Percentiles rank a stretch among this genome's conserved stretches.
Evolutionary conservation across 2,329 filamentous ascomycete species (phyloP).

Genomic region (Aspergillus unguis): DNA sequence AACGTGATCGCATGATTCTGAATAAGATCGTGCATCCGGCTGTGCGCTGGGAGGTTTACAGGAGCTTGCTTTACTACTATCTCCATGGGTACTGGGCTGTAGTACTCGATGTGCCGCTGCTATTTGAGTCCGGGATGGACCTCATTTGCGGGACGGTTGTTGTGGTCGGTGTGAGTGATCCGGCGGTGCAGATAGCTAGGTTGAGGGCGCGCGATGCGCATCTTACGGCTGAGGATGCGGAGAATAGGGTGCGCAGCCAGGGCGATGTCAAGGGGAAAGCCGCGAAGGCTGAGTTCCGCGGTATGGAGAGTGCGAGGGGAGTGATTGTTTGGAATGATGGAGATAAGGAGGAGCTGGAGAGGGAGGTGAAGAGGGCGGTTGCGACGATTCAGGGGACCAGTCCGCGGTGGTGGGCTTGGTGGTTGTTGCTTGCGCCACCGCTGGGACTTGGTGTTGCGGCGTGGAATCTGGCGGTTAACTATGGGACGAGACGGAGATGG

Average conservation of each 20-base stretch:
- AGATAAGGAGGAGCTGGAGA: conserved; percentile 64
- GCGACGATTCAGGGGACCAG: conserved; percentile 58
- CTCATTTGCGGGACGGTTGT: conserved; percentile 78
- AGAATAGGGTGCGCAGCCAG: conserved; percentile 82
- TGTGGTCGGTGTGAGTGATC: conserved; percentile 80
- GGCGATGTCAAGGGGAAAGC: conserved; percentile 83
- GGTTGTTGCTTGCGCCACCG: conserved; percentile 67
- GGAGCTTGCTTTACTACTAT: conserved; percentile 68
- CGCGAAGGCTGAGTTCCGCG: conserved; percentile 63
- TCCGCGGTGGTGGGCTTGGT: conserved; percentile 80
- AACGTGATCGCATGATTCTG: conserved; percentile 69
- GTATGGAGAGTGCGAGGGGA: conserved; percentile 56
- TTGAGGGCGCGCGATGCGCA: conserved; percentile 73
- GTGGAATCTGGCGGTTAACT: conserved; percentile 72
- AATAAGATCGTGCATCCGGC: conserved; percentile 93
- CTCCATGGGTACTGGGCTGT: conserved; percentile 78
- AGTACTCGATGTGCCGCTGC: conserved; percentile 83
- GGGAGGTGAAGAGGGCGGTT: conserved; percentile 66
- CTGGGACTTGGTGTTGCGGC: conserved; percentile 65
- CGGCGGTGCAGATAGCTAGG: conserved; percentile 75
- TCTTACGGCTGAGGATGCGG: conserved; percentile 78
- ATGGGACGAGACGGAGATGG: conserved; percentile 68
- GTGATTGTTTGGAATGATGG: conserved; percentile 91
- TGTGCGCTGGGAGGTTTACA: conserved; percentile 78
- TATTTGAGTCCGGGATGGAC: conserved; percentile 88